Evolutionary conservation across 2,329 filamentous ascomycete genomes (phyloP).

Genomic region (Penicillium freii): DNA sequence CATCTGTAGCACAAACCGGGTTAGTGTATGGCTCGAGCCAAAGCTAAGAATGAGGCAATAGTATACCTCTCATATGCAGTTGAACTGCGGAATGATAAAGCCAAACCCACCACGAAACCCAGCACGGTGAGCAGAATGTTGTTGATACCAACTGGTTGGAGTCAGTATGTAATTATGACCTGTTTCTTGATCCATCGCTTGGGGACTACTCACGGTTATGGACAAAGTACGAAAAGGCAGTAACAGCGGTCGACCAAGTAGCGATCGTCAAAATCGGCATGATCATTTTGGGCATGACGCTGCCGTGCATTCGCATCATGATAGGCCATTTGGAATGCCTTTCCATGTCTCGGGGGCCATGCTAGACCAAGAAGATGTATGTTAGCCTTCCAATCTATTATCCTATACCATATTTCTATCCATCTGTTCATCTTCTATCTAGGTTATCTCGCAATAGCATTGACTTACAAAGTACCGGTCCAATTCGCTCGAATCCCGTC

Average conservation of each 20-base stretch:
- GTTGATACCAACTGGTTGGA: slow-evolving; percentile 53
- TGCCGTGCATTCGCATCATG: slow-evolving; percentile 73
- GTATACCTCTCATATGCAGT: slow-evolving; percentile 69
- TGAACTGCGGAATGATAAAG: slow-evolving; percentile 73
- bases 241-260: slow-evolving; percentile 65
- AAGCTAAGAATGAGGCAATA: not conserved
- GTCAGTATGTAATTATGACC: not conserved
- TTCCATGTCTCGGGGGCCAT: slow-evolving; percentile 63
- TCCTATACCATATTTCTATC: not conserved
- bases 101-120: slow-evolving; percentile 77
- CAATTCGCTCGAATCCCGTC: slow-evolving; percentile 46
- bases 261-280: slow-evolving; percentile 64
- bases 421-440: not conserved
- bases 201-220: slow-evolving; percentile 35
- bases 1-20: slow-evolving; percentile 39
- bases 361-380: slow-evolving; percentile 14
- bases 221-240: slow-evolving; percentile 52
- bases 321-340: slow-evolving; percentile 75
- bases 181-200: not conserved
- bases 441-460: not conserved
- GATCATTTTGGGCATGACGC: slow-evolving; percentile 71
- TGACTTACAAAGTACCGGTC: slow-evolving; percentile 60
- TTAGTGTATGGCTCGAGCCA: not conserved
- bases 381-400: not conserved
- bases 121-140: slow-evolving; percentile 71